A percentile compares a stretch with the other conserved stretches of the same genome.
phyloP scores from a whole-genome alignment of 805 yeast species.

The Candida sphagnicola region DNA sequence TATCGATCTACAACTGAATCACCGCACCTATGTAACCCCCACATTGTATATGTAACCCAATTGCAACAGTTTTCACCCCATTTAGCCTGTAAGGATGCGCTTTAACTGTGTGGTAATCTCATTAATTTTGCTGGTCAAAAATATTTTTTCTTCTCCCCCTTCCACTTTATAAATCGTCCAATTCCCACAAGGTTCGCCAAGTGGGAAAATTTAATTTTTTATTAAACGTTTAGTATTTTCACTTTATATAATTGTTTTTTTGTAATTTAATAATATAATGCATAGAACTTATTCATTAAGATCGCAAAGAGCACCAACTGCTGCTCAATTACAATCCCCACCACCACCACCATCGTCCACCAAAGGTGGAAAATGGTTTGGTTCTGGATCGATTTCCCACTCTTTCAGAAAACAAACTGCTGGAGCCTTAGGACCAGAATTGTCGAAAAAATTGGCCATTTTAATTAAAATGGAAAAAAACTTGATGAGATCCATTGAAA shows the following conservation, averaged over 20 bases:
- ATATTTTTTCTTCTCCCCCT: neutral
- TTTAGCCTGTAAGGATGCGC: too few relatives aligned
- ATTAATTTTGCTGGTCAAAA: neutral
- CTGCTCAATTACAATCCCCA: constrained; percentile 74
- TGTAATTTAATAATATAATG: constrained; percentile 41
- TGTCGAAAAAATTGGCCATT: constrained; percentile 86
- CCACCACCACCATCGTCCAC: constrained; percentile 80
- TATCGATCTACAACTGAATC: too few relatives aligned
- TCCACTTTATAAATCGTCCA: neutral
- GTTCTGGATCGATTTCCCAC: constrained; percentile 65
- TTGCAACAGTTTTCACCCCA: too few relatives aligned
- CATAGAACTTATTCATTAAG: constrained; percentile 84
- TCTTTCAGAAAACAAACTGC: constrained; percentile 79
- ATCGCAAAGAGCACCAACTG: constrained; percentile 76
- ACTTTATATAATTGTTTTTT: neutral
- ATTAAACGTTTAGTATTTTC: neutral
- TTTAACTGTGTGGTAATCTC: too few relatives aligned
- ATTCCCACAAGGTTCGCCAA: neutral
- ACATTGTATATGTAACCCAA: too few relatives aligned
- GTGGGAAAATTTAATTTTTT: neutral
- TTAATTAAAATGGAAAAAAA: constrained; percentile 95
- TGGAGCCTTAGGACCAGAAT: constrained; percentile 91
- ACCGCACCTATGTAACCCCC: too few relatives aligned
- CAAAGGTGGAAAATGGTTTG: constrained; percentile 64
- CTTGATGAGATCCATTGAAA: constrained; percentile 89